phyloP scores from a whole-genome alignment of 805 yeast species.

The Vanderwaltozyma verrucispora region DNA sequence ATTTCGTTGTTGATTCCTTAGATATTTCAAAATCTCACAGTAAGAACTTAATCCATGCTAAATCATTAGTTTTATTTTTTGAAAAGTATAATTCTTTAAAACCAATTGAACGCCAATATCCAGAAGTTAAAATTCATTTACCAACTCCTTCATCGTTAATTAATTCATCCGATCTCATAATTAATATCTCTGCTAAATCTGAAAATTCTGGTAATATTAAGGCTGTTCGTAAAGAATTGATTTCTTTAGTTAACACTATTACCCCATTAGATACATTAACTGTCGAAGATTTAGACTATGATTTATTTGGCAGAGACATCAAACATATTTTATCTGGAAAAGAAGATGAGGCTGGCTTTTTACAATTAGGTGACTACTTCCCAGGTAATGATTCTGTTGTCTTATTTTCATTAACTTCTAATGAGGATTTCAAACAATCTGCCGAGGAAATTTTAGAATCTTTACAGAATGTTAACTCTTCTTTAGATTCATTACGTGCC shows the following conservation, averaged over 20 bases:
- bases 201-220: conserved; percentile 42
- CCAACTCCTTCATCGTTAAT: conserved; percentile 39
- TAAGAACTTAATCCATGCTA: conserved; percentile 66
- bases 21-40: conserved; percentile 88
- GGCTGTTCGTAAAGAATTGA: conserved; percentile 59
- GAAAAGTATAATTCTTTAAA: conserved; percentile 39
- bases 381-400: conserved; percentile 39
- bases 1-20: conserved; percentile 52
- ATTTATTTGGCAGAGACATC: conserved; percentile 23
- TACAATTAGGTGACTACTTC: conserved; percentile 46
- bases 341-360: conserved; percentile 40
- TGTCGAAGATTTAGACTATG: conserved; percentile 54
- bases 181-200: conserved; percentile 50
- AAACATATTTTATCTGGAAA: conserved; percentile 16
- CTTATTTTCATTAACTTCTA: conserved; percentile 40
- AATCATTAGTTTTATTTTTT: conserved; percentile 60
- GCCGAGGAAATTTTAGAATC: conserved; percentile 45
- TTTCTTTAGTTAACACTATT: conserved; percentile 59
- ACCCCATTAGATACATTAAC: conserved; percentile 54
- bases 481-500: conserved; percentile 49
- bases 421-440: conserved; percentile 67
- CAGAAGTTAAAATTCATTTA: conserved; percentile 36
- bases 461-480: conserved; percentile 42
- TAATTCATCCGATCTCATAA: conserved; percentile 38
- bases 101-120: conserved; percentile 30